phyloP scores from a whole-genome alignment of 2,329 filamentous ascomycete species.

The Dothiorella sarmentorum region DNA sequence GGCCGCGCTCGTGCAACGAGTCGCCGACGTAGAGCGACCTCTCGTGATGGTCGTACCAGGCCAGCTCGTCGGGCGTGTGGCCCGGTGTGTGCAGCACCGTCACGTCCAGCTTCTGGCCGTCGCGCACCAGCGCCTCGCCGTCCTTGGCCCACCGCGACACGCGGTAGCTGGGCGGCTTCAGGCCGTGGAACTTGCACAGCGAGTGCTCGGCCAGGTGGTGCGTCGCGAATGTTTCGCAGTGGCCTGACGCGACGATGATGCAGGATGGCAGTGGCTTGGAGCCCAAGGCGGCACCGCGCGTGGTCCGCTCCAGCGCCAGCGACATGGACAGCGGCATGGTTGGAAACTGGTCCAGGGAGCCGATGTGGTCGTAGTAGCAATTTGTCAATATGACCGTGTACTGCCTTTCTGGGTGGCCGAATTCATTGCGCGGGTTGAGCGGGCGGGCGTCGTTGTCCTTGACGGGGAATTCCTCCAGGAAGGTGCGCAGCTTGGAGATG shows the following conservation, averaged over 20 bases:
- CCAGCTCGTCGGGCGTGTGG: constrained; percentile 46
- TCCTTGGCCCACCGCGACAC: constrained; percentile 43
- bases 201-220: constrained; percentile 40
- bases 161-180: constrained; percentile 37
- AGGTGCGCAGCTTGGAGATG: constrained; percentile 38
- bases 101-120: constrained; percentile 32
- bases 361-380: constrained; percentile 46
- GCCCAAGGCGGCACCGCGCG: background rate
- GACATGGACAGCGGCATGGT: background rate
- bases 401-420: constrained; percentile 17
- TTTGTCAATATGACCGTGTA: constrained; percentile 47
- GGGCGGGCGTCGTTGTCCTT: constrained; percentile 32
- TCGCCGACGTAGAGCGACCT: constrained; percentile 47
- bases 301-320: background rate
- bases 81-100: constrained; percentile 47
- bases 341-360: constrained; percentile 37
- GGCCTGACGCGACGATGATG: constrained; percentile 34
- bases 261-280: constrained; percentile 18
- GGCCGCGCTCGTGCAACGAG: constrained; percentile 41
- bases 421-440: constrained; percentile 35
- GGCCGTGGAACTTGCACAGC: constrained; percentile 37
- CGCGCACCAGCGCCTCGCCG: constrained; percentile 30
- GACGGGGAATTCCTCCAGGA: constrained; percentile 42
- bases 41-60: constrained; percentile 45
- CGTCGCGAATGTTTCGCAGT: constrained; percentile 40